phyloP scores from a whole-genome alignment of 31 red algal species.

The Porphyra umbilicalis region DNA sequence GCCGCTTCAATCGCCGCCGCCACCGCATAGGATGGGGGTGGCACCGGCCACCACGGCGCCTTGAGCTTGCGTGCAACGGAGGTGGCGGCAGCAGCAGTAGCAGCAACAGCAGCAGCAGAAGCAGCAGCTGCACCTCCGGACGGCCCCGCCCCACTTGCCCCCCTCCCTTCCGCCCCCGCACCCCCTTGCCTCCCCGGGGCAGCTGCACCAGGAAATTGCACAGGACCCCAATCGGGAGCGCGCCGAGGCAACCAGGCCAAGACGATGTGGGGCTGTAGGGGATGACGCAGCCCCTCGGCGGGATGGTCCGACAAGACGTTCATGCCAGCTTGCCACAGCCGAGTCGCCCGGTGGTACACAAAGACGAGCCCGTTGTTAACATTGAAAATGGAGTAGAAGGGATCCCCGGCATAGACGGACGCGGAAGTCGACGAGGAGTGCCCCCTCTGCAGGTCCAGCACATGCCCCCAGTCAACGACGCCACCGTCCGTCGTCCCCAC shows the following conservation, averaged over 20 bases:
- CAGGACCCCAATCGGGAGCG: too few relatives aligned
- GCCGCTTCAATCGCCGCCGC: too few relatives aligned
- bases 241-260: too few relatives aligned
- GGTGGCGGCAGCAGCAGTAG: too few relatives aligned
- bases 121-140: too few relatives aligned
- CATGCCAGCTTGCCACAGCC: neutral
- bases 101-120: neutral
- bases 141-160: too few relatives aligned
- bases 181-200: too few relatives aligned
- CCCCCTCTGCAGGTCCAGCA: neutral
- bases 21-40: too few relatives aligned
- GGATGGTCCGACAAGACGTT: neutral
- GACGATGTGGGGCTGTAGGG: neutral
- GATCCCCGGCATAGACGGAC: neutral
- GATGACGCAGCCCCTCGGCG: neutral
- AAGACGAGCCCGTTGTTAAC: neutral
- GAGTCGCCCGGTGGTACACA: neutral
- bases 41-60: too few relatives aligned
- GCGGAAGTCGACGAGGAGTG: neutral
- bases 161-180: too few relatives aligned
- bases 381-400: neutral
- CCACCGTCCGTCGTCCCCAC: neutral
- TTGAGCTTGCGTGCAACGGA: too few relatives aligned
- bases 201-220: too few relatives aligned
- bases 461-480: neutral